Base-by-base conservation (phyloP, 139 green algal genomes). In the Chlamydomonas incerta region DNA sequence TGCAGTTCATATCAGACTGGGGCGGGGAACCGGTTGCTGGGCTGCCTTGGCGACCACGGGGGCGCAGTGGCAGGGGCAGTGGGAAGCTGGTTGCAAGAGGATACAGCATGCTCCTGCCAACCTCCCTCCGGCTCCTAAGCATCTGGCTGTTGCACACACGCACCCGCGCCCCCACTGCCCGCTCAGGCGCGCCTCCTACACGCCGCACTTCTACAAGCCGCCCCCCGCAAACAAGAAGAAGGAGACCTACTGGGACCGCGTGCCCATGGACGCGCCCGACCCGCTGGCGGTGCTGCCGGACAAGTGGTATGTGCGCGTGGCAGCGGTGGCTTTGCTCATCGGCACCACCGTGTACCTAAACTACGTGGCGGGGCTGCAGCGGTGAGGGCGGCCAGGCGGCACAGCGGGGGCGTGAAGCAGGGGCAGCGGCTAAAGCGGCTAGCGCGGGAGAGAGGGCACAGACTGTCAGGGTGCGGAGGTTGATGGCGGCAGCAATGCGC, bases 231-330 rank as follows among this genome's bases (percentile, higher is more conserved):
- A 47, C 4, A 70, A 82, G 26, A 75, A 77, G 75, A 79, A 88
- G 50, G 71, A 86, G 15, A 86, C 26, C 20, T 88, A 88, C 76
- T 90, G 77, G 87, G 87, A 91, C 71, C 74, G 71, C 37, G 58
- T 88, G 26, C 76, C 87, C 33, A 46, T 86, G 82, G 87, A 91
- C 31, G 82, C 77, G 20, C 82, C 76, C 0, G 35, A 87, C 4
- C 79, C 80, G 3, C 52, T 79, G 26, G 80, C 80, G 26, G 11
- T 87, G 35, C 72, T 93, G 62, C 90, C 90, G 0, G 87, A 93
- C 72, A 87, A 90, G 63, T 93, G 90, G 90, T 93, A 93, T 33
- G 74, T 90, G 18, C 86, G 87, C 0, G 85, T 91, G 20, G 85
- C 85, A 0, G 88, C 84, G 63, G 50, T 69, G n/a, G 60, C 84